These are phyloP conservation scores for Geranomyces variabilis DNA, from an alignment of 192 early-diverging fungal species.

Conservation along the genomic window DNA sequence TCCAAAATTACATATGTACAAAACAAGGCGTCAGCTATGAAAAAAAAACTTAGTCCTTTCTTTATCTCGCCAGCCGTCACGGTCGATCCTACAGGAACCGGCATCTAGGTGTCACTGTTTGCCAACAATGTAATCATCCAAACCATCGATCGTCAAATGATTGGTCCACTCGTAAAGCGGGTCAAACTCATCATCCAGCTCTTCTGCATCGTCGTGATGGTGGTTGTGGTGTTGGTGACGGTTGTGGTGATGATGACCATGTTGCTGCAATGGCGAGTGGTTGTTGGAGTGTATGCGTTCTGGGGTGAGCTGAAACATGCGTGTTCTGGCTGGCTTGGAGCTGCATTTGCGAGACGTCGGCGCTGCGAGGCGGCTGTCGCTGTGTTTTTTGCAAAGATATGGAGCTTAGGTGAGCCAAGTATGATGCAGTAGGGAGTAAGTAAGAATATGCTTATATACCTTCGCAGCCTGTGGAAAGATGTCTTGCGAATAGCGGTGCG, in stretches of 20 bases:
- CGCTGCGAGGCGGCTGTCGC: not conserved
- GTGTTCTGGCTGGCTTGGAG: not conserved
- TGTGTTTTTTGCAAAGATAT: not conserved
- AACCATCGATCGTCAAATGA: slow-evolving; percentile 31
- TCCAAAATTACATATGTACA: no score
- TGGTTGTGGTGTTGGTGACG: not conserved
- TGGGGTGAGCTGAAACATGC: not conserved
- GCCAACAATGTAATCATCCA: slow-evolving; percentile 46
- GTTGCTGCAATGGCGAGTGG: not conserved
- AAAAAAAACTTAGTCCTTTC: no score
- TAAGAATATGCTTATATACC: not conserved
- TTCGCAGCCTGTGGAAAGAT: not conserved
- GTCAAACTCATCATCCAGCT: slow-evolving; percentile 52
- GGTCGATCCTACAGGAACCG: not conserved
- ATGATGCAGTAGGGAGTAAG: no score
- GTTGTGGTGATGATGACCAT: not conserved
- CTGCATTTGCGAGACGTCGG: not conserved
- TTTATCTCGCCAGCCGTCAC: no score
- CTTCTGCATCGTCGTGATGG: slow-evolving; percentile 7
- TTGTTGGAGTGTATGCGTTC: not conserved
- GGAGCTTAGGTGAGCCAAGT: not conserved
- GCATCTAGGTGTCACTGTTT: no score
- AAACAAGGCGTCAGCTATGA: no score
- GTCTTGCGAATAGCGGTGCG: not conserved
- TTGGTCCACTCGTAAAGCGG: slow-evolving; percentile 53